Evolutionary conservation across 805 yeast genomes (phyloP).

Genomic region (Vanderwaltozyma yarrowii): DNA sequence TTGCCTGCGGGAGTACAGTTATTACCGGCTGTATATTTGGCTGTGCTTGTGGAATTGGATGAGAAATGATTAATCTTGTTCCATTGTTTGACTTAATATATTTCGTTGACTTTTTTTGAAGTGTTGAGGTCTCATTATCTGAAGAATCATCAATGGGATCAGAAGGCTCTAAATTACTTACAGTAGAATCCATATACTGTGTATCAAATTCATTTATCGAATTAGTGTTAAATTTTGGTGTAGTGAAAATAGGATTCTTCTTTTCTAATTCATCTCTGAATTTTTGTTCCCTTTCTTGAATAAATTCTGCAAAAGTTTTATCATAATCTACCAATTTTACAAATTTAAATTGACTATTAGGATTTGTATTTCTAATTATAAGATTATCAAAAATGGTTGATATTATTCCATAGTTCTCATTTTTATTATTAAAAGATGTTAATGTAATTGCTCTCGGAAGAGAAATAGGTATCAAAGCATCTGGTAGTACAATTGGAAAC

Average conservation of each 20-base stretch:
- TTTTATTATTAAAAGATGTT: not conserved
- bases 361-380: constrained; percentile 8
- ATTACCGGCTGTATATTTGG: too few species aligned
- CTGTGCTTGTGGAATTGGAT: too few species aligned
- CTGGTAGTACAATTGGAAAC: not conserved
- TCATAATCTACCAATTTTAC: constrained; percentile 10
- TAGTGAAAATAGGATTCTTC: constrained; percentile 11
- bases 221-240: constrained; percentile 1
- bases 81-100: not conserved
- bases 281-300: constrained; percentile 7
- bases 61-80: too few species aligned
- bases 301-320: constrained; percentile 6
- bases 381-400: constrained; percentile 13
- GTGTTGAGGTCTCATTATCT: not conserved
- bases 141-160: not conserved
- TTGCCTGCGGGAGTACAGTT: too few species aligned
- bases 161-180: not conserved
- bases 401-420: not conserved
- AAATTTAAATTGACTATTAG: constrained; percentile 12
- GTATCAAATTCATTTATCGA: constrained; percentile 6
- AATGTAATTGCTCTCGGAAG: constrained; percentile 4
- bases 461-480: constrained; percentile 5
- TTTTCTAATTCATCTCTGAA: constrained; percentile 1
- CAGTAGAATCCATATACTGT: not conserved
- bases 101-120: not conserved